A percentile compares a stretch with the other conserved stretches of the same genome.
Evolutionary conservation across 2,329 filamentous ascomycete species (phyloP).

Genomic region (Claviceps capensis): DNA sequence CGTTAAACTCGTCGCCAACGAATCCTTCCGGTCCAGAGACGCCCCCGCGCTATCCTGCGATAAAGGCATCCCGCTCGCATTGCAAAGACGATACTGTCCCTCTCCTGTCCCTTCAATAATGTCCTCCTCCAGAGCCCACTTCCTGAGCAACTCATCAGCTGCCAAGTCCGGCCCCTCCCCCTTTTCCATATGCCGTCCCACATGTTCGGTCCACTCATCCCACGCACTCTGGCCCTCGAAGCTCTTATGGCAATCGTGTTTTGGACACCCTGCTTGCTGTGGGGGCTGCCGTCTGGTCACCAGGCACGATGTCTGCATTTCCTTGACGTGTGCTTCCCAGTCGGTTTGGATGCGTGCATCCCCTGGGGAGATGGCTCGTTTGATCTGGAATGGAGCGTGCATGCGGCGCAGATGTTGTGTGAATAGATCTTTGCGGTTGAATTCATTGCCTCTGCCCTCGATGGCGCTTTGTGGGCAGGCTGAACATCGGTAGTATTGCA

Average conservation of each 20-base stretch:
- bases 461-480: conserved; percentile 39
- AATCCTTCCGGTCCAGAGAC: conserved; percentile 15
- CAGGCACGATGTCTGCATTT: conserved; percentile 63
- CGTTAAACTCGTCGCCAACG: conserved; percentile 8
- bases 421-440: conserved; percentile 93
- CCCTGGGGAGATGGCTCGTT: conserved; percentile 40
- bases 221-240: conserved; percentile 66
- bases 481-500: conserved; percentile 52
- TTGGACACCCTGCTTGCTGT: conserved; percentile 54
- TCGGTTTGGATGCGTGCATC: conserved; percentile 46
- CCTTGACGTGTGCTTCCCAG: conserved; percentile 52
- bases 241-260: conserved; percentile 52
- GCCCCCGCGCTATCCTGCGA: conserved; percentile 4
- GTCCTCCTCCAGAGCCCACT: conserved; percentile 49
- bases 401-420: conserved; percentile 89
- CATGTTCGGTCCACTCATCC: conserved; percentile 88
- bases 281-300: conserved; percentile 57
- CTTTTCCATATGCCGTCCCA: conserved; percentile 78
- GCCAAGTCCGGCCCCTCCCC: conserved; percentile 44
- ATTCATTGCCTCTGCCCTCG: conserved; percentile 52
- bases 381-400: conserved; percentile 62
- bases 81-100: conserved; percentile 40
- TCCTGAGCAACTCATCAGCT: conserved; percentile 42
- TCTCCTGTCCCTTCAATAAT: conserved; percentile 46
- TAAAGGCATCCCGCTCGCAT: conserved; percentile 14